Evolutionary conservation across 129 eudicot species (phyloP).

Genomic region (Artemisia tridentata): DNA sequence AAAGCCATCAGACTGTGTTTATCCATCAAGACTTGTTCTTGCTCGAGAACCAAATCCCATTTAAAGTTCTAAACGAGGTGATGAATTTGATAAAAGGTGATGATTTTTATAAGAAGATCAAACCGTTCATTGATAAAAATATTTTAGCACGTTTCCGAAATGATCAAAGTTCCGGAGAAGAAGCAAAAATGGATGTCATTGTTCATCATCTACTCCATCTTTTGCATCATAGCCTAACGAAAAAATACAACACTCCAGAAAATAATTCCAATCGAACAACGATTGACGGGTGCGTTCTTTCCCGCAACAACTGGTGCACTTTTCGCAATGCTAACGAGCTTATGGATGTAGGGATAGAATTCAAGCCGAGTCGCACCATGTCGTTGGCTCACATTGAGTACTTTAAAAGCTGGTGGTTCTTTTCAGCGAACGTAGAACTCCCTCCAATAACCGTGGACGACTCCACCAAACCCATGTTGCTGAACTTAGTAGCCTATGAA

Average conservation of each 20-base stretch:
- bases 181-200: not conserved
- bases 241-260: not conserved
- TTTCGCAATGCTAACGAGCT: not conserved
- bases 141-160: not conserved
- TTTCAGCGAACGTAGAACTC: constrained; percentile 9
- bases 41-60: not conserved
- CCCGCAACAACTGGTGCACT: not conserved
- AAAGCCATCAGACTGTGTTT: not conserved
- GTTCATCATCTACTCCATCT: not conserved
- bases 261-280: not conserved
- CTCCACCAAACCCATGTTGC: constrained; percentile 27
- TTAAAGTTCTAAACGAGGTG: not conserved
- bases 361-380: not conserved
- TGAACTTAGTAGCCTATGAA: constrained; percentile 49
- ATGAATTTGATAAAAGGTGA: not conserved
- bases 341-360: not conserved
- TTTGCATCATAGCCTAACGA: not conserved
- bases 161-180: not conserved
- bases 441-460: constrained; percentile 35
- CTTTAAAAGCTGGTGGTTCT: not conserved
- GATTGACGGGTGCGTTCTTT: too few relatives aligned
- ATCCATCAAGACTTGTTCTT: not conserved
- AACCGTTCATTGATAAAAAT: not conserved
- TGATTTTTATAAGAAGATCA: not conserved
- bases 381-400: not conserved